phyloP scores from a whole-genome alignment of 495 filamentous ascomycete genomes.

The Neurospora sp. region DNA sequence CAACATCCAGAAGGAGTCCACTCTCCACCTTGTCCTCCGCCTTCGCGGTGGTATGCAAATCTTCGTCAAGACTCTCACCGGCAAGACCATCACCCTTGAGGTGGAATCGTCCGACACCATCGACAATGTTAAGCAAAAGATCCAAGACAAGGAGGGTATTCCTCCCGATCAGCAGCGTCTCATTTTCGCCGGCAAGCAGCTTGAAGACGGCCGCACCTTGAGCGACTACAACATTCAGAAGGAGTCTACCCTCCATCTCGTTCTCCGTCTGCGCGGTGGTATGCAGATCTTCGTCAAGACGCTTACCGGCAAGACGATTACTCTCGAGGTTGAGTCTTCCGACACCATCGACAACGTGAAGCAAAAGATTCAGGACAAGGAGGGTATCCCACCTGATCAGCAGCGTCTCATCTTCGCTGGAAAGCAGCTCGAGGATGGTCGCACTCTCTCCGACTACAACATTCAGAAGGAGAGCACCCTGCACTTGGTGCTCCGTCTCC shows the following conservation, averaged over 20 bases:
- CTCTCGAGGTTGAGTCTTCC: constrained; percentile 78
- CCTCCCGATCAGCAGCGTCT: constrained; percentile 89
- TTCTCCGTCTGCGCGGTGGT: constrained; percentile 95
- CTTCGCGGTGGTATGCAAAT: constrained; percentile 99
- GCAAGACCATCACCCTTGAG: constrained; percentile 97
- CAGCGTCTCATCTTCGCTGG: constrained; percentile 98
- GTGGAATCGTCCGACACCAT: constrained; percentile 94
- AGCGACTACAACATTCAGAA: constrained; percentile 99
- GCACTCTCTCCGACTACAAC: constrained; percentile 96
- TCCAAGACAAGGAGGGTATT: constrained; percentile 89
- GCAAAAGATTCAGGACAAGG: constrained; percentile 96
- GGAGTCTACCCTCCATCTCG: constrained; percentile 90
- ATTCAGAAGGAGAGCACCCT: constrained; percentile 99
- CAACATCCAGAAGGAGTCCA: constrained; percentile 98
- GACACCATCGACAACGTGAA: constrained; percentile 96
- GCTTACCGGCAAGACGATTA: constrained; percentile 88
- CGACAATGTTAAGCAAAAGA: constrained; percentile 84
- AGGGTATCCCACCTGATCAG: constrained; percentile 97
- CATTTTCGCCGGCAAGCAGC: constrained; percentile 95
- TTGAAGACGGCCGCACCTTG: constrained; percentile 70
- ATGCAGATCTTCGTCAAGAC: constrained; percentile 91
- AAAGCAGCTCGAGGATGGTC: constrained; percentile 67
- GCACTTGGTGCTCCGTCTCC: constrained; percentile 90
- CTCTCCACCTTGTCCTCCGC: constrained; percentile 90
- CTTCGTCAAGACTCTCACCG: constrained; percentile 82